phyloP scores from a whole-genome alignment of 495 filamentous ascomycete genomes.

The Penicillium flavigenum region DNA sequence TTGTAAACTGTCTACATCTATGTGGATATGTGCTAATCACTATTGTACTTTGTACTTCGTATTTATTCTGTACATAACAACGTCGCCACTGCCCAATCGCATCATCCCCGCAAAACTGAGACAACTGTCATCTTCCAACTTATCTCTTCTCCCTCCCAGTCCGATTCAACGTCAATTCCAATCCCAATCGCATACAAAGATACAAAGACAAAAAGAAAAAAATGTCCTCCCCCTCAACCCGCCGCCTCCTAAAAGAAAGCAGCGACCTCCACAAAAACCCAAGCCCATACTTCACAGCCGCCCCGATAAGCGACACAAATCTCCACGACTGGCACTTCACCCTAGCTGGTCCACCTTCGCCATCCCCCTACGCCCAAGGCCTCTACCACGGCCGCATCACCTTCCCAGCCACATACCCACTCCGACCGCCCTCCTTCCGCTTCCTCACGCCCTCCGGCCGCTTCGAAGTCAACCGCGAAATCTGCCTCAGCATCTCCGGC shows the following conservation, averaged over 20 bases:
- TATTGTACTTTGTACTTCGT: too few relatives aligned
- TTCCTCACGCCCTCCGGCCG: conserved; percentile 89
- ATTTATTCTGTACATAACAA: too few relatives aligned
- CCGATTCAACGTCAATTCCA: neutral
- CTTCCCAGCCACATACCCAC: conserved; percentile 82
- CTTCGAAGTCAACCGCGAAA: conserved; percentile 96
- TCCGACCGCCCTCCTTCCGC: conserved; percentile 87
- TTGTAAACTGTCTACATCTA: too few relatives aligned
- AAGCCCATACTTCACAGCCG: conserved; percentile 77
- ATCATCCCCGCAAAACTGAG: too few relatives aligned
- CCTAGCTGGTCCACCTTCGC: conserved; percentile 78
- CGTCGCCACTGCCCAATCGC: too few relatives aligned
- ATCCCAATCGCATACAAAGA: neutral
- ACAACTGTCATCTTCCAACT: neutral
- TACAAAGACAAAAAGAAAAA: conserved; percentile 14
- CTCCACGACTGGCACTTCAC: conserved; percentile 99
- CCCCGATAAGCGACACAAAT: conserved; percentile 73
- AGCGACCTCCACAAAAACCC: conserved; percentile 74
- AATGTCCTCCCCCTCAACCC: conserved; percentile 44
- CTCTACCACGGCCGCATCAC: conserved; percentile 96
- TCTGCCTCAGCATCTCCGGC: conserved; percentile 87
- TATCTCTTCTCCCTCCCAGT: neutral
- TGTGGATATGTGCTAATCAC: too few relatives aligned
- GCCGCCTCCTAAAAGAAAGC: conserved; percentile 72
- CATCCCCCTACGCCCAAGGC: conserved; percentile 71